Base-by-base conservation (phyloP, 140 eudicot genomes). In the Bidens hawaiensis region DNA sequence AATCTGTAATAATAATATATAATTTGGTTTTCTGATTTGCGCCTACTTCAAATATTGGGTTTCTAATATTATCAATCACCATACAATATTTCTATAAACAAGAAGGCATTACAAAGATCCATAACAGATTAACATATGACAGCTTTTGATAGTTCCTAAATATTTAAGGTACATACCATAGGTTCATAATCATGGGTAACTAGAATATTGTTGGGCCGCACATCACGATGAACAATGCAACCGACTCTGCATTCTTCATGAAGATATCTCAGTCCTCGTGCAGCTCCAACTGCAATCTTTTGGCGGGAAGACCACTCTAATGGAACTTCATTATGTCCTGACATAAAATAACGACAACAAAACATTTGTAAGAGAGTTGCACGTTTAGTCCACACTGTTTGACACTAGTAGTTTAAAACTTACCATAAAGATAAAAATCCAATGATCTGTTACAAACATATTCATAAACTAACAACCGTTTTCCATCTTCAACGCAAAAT, bases 231-330 rank as follows among this genome's bases (percentile, higher is more conserved):
- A 38, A 90, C 97, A 60, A 90, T 86, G 83, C 97, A 90, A 41
- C 97, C 97, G 23, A 90, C 97, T 68, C 97, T 75, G 57, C 95
- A 90, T 78, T 90, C 97, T 73, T 90, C 97, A 17, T 90, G 97
- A 68, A 86, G 95, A 71, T 90, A 90, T 30, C 97, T 55, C 46
- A 89, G 71, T 51, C 97, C 97, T 34, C 97, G 81, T 45, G 97
- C 95, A 59, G 97, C 94, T 28, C 97, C 97, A 6, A 83, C 81
- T 0, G 97, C 94, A 42, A 90, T 83, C 63, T 86, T 90, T 42
- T 81, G 90, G 25, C 97, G 95, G 7, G 97, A 83, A 55, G 79
- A 26, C 97, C 95, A 90, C 70, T 81, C 79, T 27, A 90, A 66
- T 41, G 84, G 76, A 72, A 55, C 88, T 53, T 68, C 74, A 34